Base-by-base conservation (phyloP, 345 rosid species). In the Citrus hindsii region DNA sequence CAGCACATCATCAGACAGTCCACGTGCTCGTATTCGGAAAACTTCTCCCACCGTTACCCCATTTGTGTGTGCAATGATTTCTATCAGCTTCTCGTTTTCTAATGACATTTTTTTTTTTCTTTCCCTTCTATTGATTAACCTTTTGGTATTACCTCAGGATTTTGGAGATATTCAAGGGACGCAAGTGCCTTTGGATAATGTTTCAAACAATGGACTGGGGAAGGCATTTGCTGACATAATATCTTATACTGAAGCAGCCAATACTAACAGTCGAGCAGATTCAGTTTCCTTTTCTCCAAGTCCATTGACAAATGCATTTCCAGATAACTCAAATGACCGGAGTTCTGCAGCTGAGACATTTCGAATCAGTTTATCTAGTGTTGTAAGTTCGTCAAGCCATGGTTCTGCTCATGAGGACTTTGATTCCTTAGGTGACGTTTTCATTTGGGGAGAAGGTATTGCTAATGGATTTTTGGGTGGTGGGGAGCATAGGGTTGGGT, bases 381-480 rank as follows among this genome's bases (percentile, higher is more conserved):
- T 86, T 74, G 84, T 92, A 35, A 95, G 98, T 75, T 92, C 93
- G 27, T 93, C 94, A 42, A 95, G 98, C 88, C 98, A 92, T 24
- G 92, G 95, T 67, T 93, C 98, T 56, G 89, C 10, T 79, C 93
- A 77, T 70, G 95, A 90, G 77, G 97, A 89, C 76, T 91, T 89
- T 79, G 95, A 95, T 89, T 91, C 94, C 66, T 66, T 95, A 60
- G 93, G 95, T 67, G 98, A 95, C 84, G 91, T 91, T 85, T 93
- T 90, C 84, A 80, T 90, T 8, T 95, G 98, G 98, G 98, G 98
- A 86, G 94, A 93, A 90, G 92, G 93, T 79, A 75, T 80, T 79
- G 84, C 86, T 24, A 87, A 85, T 51, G 95, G 95, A 77, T 67
- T 88, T 61, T 73, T 93, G 68, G 94, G 91, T 19, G 90, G 91